These are phyloP conservation scores for Ophryocystis elektroscirrha DNA, from an alignment of 169 alveolate genomes.

Conservation along the genomic window DNA sequence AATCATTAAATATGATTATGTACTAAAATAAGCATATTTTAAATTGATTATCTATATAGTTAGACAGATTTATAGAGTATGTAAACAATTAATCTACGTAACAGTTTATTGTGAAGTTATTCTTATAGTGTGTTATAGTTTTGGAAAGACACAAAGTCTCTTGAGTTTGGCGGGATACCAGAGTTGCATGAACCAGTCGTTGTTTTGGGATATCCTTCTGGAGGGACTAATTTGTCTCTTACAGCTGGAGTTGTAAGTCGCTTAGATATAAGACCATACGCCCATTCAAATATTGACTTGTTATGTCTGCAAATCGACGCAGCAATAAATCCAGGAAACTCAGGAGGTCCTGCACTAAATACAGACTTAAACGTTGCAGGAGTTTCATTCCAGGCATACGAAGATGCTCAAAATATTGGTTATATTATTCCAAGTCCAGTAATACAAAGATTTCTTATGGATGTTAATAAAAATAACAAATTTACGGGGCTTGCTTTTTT, in stretches of 20 bases:
- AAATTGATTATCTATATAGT: too few relatives aligned
- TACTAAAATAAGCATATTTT: too few relatives aligned
- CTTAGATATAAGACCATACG: slow-evolving; percentile 43
- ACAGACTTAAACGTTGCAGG: slow-evolving; percentile 50
- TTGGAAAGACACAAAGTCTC: slow-evolving; percentile 34
- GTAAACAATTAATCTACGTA: too few relatives aligned
- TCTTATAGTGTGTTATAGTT: too few relatives aligned
- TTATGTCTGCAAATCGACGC: slow-evolving; percentile 60
- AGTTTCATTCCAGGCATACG: slow-evolving; percentile 50
- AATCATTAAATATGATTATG: too few relatives aligned
- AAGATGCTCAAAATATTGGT: slow-evolving; percentile 46
- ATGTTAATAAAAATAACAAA: slow-evolving; percentile 14
- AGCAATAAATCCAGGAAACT: slow-evolving; percentile 59
- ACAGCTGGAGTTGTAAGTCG: slow-evolving; percentile 60
- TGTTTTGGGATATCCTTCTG: slow-evolving; percentile 57
- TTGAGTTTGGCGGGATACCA: slow-evolving; percentile 46
- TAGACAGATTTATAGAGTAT: too few relatives aligned
- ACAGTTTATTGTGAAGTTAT: too few relatives aligned
- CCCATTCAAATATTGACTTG: slow-evolving; percentile 32
- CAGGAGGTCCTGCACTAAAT: slow-evolving; percentile 56
- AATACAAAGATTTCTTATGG: slow-evolving; percentile 32
- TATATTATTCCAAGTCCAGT: slow-evolving; percentile 44
- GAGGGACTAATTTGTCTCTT: slow-evolving; percentile 56
- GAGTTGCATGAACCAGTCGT: slow-evolving; percentile 42
- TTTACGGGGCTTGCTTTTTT: slow-evolving; percentile 43